A percentile compares a stretch with the other conserved stretches of the same genome.
These are phyloP conservation scores for Nissolia schottii DNA, from an alignment of 306 rosid genomes.

Conservation along the genomic window DNA sequence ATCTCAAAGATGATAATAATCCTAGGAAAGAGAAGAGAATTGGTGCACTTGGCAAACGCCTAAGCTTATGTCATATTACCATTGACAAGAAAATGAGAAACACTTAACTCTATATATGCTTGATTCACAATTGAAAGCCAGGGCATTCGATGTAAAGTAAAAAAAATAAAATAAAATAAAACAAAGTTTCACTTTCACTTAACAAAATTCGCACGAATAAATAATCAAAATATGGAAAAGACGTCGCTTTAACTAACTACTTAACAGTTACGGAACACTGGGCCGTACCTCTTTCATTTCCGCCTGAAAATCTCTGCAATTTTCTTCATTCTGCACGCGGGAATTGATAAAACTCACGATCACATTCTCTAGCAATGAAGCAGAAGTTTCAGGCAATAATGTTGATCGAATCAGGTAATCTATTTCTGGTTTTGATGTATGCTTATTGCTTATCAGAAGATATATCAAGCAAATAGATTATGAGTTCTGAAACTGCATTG, in stretches of 20 bases:
- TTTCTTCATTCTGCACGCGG: neutral
- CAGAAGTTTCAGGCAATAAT: neutral
- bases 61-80: neutral
- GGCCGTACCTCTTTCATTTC: neutral
- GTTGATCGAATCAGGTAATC: neutral
- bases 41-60: neutral
- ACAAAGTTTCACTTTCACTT: too few relatives aligned
- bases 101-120: too few relatives aligned
- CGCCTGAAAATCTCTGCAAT: neutral
- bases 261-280: neutral
- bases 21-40: neutral
- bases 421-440: neutral
- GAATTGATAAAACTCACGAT: neutral
- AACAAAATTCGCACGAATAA: too few relatives aligned
- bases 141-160: too few relatives aligned
- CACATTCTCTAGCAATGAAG: neutral
- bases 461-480: neutral
- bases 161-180: too few relatives aligned
- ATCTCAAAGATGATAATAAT: neutral
- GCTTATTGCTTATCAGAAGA: neutral
- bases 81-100: too few relatives aligned
- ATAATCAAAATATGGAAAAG: neutral
- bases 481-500: neutral
- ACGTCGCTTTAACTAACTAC: neutral
- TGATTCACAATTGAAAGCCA: too few relatives aligned